phyloP scores from a whole-genome alignment of 371 early-diverging fungal species.

The Mucor ambiguus region DNA sequence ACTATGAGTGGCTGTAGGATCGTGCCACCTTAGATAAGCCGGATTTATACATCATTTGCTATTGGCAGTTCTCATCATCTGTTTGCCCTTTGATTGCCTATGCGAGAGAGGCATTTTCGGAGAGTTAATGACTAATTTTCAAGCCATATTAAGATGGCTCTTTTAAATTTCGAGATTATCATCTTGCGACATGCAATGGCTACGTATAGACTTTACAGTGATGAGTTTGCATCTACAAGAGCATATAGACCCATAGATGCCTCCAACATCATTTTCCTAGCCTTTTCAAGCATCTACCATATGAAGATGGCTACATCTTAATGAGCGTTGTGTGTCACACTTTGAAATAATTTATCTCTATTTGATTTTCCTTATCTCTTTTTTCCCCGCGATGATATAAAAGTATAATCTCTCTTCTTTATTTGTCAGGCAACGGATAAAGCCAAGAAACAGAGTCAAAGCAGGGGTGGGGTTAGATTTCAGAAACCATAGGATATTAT shows the following conservation, averaged over 20 bases:
- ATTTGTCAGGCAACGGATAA: not conserved
- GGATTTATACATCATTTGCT: not conserved
- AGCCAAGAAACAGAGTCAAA: not conserved
- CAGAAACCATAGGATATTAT: not conserved
- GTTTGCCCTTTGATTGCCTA: not conserved
- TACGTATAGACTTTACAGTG: not conserved
- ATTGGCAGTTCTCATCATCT: constrained; percentile 9
- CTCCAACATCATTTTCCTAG: not conserved
- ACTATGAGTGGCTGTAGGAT: not conserved
- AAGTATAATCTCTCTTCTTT: not conserved
- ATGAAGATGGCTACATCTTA: not conserved
- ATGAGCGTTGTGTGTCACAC: not conserved
- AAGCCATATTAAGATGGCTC: not conserved
- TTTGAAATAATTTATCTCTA: not conserved
- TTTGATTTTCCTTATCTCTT: not conserved
- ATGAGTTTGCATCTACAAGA: not conserved
- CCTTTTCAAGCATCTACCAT: not conserved
- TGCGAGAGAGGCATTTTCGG: constrained; percentile 1
- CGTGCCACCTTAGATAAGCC: constrained; percentile 6
- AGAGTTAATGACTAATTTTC: not conserved
- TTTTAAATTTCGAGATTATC: not conserved
- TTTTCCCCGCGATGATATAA: not conserved
- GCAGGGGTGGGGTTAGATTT: not conserved
- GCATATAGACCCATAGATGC: not conserved
- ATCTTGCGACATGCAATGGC: not conserved